Conservation (phyloP, 2,329 filamentous ascomycete species). For the Trichothecium roseum region DNA sequence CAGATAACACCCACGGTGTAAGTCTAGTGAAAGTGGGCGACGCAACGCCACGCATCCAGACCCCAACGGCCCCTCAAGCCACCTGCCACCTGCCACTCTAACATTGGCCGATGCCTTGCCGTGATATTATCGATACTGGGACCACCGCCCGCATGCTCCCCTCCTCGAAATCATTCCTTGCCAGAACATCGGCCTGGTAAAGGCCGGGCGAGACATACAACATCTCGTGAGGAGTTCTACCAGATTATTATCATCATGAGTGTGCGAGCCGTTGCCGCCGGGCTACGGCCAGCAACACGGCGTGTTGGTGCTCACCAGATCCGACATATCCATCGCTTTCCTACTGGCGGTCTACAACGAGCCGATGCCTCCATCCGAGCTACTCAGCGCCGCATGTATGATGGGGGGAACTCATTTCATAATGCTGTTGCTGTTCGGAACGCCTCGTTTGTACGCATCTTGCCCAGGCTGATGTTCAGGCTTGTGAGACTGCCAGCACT, state of each 20-base stretch:
- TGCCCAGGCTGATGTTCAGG: slow-evolving; percentile 87
- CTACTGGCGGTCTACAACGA: slow-evolving; percentile 58
- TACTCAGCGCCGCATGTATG: slow-evolving; percentile 58
- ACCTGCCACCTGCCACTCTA: too few relatives aligned
- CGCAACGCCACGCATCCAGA: too few relatives aligned
- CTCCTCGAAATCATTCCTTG: not conserved
- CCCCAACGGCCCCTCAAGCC: too few relatives aligned
- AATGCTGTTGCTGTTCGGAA: slow-evolving; percentile 59
- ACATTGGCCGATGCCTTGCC: too few relatives aligned
- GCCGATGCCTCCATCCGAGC: slow-evolving; percentile 52
- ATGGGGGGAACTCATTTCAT: slow-evolving; percentile 75
- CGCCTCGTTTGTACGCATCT: slow-evolving; percentile 51
- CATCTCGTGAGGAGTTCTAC: not conserved
- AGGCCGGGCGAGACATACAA: slow-evolving; percentile 2
- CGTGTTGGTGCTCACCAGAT: slow-evolving; percentile 43
- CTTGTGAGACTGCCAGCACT: slow-evolving; percentile 80
- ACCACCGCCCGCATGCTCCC: too few relatives aligned
- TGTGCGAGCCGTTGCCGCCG: slow-evolving; percentile 48
- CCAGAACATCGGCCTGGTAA: slow-evolving; percentile 3
- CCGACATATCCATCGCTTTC: slow-evolving; percentile 57
- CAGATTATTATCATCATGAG: slow-evolving; percentile 17
- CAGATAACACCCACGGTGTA: slow-evolving; percentile 13
- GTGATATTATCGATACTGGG: too few relatives aligned
- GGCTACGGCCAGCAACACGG: slow-evolving; percentile 57
- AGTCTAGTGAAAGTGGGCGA: too few relatives aligned